phyloP scores from a whole-genome alignment of 139 green algal species.

The Closterium sp. region DNA sequence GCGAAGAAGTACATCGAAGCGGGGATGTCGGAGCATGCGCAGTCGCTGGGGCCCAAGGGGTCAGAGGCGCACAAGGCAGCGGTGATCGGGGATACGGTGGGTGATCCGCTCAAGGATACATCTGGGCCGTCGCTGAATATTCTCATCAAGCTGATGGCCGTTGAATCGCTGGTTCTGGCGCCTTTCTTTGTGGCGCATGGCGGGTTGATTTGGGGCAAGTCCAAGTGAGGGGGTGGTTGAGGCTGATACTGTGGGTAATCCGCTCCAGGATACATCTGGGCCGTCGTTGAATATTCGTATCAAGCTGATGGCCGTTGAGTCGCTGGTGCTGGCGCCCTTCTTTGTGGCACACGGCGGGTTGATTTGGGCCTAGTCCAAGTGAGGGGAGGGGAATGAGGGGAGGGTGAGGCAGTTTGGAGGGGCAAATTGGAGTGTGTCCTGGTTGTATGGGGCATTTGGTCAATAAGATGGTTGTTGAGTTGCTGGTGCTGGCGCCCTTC shows the following conservation, averaged over 20 bases:
- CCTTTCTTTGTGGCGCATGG: slow-evolving; percentile 54
- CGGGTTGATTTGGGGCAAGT: slow-evolving; percentile 23
- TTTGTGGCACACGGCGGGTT: slow-evolving; percentile 52
- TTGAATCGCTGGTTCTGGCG: slow-evolving; percentile 66
- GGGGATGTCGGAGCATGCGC: slow-evolving; percentile 75
- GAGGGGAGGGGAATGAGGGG: too few relatives aligned
- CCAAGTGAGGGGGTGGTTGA: too few relatives aligned
- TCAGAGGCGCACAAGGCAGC: slow-evolving; percentile 67
- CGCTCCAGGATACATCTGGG: too few relatives aligned
- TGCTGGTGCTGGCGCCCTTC: too few relatives aligned
- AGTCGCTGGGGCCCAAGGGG: slow-evolving; percentile 67
- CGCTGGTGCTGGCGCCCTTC: too few relatives aligned
- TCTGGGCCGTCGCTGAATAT: slow-evolving; percentile 67
- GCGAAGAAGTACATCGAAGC: slow-evolving; percentile 74
- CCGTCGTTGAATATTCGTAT: too few relatives aligned
- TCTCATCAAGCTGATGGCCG: slow-evolving; percentile 75
- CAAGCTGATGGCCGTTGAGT: too few relatives aligned
- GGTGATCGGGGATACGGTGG: slow-evolving; percentile 67
- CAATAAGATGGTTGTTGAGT: too few relatives aligned
- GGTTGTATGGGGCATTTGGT: too few relatives aligned
- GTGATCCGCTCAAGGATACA: slow-evolving; percentile 61
- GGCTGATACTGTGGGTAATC: too few relatives aligned
- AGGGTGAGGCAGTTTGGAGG: too few relatives aligned
- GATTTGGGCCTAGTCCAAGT: neutral
- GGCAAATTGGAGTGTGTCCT: too few relatives aligned